phyloP scores from a whole-genome alignment of 1,284 basidiomycete genomes.

The Pascua guehoae region DNA sequence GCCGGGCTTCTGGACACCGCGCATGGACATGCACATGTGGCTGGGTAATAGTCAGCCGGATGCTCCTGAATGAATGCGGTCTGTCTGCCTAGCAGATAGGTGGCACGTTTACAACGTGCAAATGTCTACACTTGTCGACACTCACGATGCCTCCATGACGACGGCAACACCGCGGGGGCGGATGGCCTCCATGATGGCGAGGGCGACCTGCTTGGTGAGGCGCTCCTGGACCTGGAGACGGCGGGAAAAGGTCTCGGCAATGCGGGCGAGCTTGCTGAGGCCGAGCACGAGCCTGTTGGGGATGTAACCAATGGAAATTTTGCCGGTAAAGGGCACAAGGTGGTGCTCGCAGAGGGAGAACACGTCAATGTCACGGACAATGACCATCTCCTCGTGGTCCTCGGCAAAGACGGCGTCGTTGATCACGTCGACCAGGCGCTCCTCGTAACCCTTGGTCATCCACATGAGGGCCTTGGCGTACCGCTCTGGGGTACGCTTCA shows the following conservation, averaged over 20 bases:
- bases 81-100: too few species aligned
- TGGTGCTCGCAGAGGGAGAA: conserved; percentile 98
- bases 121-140: conserved; percentile 17
- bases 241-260: conserved; percentile 95
- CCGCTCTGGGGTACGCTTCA: conserved; percentile 85
- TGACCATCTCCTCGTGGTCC: conserved; percentile 99
- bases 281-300: conserved; percentile 94
- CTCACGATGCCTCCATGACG: conserved; percentile 95
- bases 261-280: conserved; percentile 93
- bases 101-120: too few species aligned
- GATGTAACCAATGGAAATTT: conserved; percentile 86
- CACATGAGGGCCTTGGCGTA: conserved; percentile 97
- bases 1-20: conserved; percentile 98
- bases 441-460: conserved; percentile 99
- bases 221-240: conserved; percentile 97
- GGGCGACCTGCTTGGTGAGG: conserved; percentile 93
- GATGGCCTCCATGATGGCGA: conserved; percentile 96
- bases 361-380: conserved; percentile 96
- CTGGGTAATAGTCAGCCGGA: conserved; percentile 50
- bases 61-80: not conserved
- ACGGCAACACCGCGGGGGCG: conserved; percentile 97
- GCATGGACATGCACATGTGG: conserved; percentile 99
- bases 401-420: conserved; percentile 98
- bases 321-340: conserved; percentile 96
- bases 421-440: conserved; percentile 89